Percentiles rank a stretch among this genome's conserved stretches.
Conservation (phyloP, 306 rosid species). For the Casuarina cunninghamiana region DNA sequence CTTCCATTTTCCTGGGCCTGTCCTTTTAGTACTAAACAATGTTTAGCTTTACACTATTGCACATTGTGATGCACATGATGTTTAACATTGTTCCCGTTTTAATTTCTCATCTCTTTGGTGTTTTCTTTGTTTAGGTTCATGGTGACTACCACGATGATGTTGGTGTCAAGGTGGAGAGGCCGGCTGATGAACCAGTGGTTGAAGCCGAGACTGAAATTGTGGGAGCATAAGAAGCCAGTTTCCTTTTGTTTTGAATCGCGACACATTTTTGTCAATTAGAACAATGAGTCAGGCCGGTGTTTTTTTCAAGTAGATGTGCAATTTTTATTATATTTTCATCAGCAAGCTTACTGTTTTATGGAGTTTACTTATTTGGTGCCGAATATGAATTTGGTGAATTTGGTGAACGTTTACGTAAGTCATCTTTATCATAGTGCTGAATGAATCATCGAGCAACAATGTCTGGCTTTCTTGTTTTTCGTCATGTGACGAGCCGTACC, state of each 20-base stretch:
- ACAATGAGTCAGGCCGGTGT: background rate
- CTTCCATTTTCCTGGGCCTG: no score
- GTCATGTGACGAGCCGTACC: no score
- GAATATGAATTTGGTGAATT: no score
- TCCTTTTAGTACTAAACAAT: no score
- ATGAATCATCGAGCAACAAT: background rate
- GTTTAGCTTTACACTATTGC: no score
- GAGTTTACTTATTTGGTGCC: background rate
- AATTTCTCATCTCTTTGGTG: background rate
- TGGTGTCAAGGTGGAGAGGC: slow-evolving; percentile 80
- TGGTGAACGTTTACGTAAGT: no score
- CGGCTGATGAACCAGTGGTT: slow-evolving; percentile 59
- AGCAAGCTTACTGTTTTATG: background rate
- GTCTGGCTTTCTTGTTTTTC: no score
- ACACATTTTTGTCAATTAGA: background rate
- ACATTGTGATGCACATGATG: no score
- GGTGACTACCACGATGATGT: slow-evolving; percentile 72
- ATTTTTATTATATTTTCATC: background rate
- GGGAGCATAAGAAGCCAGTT: slow-evolving; percentile 40
- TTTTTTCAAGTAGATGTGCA: background rate
- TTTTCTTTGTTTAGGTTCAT: slow-evolving; percentile 58
- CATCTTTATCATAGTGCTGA: background rate
- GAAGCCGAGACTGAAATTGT: slow-evolving; percentile 62
- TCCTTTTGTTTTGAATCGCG: background rate
- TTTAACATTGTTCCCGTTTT: no score